phyloP scores from a whole-genome alignment of 2,329 filamentous ascomycete genomes.

The Fusarium pilosicola region DNA sequence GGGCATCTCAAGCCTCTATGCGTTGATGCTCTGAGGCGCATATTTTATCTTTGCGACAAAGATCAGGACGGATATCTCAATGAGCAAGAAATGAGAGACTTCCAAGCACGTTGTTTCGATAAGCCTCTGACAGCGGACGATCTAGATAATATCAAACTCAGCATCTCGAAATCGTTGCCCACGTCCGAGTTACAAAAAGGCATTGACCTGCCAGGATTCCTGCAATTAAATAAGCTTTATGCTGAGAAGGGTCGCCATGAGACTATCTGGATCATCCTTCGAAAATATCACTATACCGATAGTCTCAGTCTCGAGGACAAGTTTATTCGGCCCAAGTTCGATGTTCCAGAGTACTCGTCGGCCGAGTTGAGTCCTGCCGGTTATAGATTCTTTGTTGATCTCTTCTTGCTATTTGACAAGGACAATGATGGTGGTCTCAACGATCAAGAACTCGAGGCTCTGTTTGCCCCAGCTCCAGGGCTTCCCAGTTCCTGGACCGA shows the following conservation, averaged over 20 bases:
- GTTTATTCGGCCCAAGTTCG: conserved; percentile 92
- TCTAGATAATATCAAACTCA: conserved; percentile 88
- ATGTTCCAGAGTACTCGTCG: conserved; percentile 90
- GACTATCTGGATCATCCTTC: conserved; percentile 96
- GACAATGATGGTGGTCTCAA: conserved; percentile 97
- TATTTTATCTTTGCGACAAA: conserved; percentile 96
- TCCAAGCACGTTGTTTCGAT: conserved; percentile 92
- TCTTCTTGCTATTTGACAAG: conserved; percentile 95
- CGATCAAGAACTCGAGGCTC: conserved; percentile 80
- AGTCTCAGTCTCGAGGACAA: conserved; percentile 90
- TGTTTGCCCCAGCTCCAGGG: conserved; percentile 94
- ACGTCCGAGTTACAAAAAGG: conserved; percentile 73
- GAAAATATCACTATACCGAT: conserved; percentile 96
- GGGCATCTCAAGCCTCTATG: conserved; percentile 87
- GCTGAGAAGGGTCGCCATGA: conserved; percentile 97
- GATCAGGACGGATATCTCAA: conserved; percentile 94
- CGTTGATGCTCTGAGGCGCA: conserved; percentile 83
- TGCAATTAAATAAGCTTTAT: conserved; percentile 94
- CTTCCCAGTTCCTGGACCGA: conserved; percentile 88
- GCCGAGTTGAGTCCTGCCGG: conserved; percentile 93
- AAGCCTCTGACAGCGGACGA: conserved; percentile 85
- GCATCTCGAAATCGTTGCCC: conserved; percentile 76
- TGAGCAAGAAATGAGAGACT: conserved; percentile 89
- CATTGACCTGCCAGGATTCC: conserved; percentile 83
- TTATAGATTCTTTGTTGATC: conserved; percentile 96